phyloP scores from a whole-genome alignment of 1,284 basidiomycete species.

The Boletus semigastroideus region DNA sequence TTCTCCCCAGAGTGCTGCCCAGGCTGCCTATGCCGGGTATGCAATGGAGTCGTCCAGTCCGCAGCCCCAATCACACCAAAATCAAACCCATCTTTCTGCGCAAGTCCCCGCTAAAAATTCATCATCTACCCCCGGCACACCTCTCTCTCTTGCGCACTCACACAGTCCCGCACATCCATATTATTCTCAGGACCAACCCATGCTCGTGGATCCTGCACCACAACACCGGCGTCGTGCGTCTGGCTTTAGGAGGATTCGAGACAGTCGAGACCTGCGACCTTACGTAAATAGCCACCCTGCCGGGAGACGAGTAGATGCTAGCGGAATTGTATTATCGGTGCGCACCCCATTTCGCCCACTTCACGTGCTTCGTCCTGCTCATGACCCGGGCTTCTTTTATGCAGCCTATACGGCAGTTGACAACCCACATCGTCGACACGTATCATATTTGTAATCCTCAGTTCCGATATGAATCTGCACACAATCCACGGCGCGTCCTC shows the following conservation, averaged over 20 bases:
- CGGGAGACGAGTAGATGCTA: conserved; percentile 66
- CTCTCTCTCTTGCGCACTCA: conserved; percentile 60
- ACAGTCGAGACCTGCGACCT: conserved; percentile 68
- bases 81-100: conserved; percentile 35
- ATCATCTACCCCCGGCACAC: conserved; percentile 59
- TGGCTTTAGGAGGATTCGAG: conserved; percentile 71
- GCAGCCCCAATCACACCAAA: conserved; percentile 49
- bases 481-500: conserved; percentile 90
- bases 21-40: conserved; percentile 39
- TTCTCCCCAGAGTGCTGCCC: conserved; percentile 46
- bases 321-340: conserved; percentile 66
- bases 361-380: conserved; percentile 12
- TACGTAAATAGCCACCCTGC: conserved; percentile 56
- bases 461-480: conserved; percentile 89
- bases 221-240: conserved; percentile 64
- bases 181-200: conserved; percentile 61
- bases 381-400: conserved; percentile 3
- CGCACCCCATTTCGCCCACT: conserved; percentile 25
- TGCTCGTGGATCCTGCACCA: conserved; percentile 64
- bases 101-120: conserved; percentile 32
- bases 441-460: conserved; percentile 90
- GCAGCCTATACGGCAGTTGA: conserved; percentile 86
- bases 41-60: conserved; percentile 64
- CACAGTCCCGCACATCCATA: conserved; percentile 50
- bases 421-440: conserved; percentile 83